phyloP scores from a whole-genome alignment of 75 land plant genomes.

The Gnetum montanum region DNA sequence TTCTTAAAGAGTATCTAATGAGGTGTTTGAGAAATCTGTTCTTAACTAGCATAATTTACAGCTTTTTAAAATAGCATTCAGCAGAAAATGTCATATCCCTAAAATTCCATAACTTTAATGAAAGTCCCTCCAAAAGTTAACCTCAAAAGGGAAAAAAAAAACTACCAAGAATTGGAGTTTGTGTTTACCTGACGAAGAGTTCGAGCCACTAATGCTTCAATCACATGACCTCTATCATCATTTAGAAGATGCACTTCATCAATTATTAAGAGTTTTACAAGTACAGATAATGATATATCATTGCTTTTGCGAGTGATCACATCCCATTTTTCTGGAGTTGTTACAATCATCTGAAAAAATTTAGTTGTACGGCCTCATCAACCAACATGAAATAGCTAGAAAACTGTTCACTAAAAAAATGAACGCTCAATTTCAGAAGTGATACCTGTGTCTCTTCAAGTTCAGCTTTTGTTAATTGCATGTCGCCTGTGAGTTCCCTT shows the following conservation, averaged over 20 bases:
- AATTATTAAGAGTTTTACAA: slow-evolving; percentile 95
- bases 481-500: slow-evolving; percentile 96
- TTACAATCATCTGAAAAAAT: slow-evolving; percentile 85
- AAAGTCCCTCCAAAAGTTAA: background rate
- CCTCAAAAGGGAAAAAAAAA: too few species aligned
- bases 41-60: too few species aligned
- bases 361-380: too few species aligned
- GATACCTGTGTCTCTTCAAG: slow-evolving; percentile 96
- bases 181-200: slow-evolving; percentile 96
- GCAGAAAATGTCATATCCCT: slow-evolving; percentile 1
- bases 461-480: slow-evolving; percentile 92
- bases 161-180: too few species aligned
- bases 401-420: background rate
- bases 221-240: slow-evolving; percentile 99
- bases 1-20: too few species aligned
- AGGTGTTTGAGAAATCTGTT: too few species aligned
- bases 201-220: slow-evolving; percentile 95
- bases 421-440: background rate
- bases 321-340: slow-evolving; percentile 99
- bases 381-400: background rate
- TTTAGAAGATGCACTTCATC: slow-evolving; percentile 99
- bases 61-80: too few species aligned
- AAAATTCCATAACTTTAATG: slow-evolving; percentile 2
- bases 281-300: slow-evolving; percentile 87
- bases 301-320: slow-evolving; percentile 98